A percentile compares a stretch with the other conserved stretches of the same genome.
phyloP scores from a whole-genome alignment of 2,329 filamentous ascomycete species.

The Sphaerulina musiva region DNA sequence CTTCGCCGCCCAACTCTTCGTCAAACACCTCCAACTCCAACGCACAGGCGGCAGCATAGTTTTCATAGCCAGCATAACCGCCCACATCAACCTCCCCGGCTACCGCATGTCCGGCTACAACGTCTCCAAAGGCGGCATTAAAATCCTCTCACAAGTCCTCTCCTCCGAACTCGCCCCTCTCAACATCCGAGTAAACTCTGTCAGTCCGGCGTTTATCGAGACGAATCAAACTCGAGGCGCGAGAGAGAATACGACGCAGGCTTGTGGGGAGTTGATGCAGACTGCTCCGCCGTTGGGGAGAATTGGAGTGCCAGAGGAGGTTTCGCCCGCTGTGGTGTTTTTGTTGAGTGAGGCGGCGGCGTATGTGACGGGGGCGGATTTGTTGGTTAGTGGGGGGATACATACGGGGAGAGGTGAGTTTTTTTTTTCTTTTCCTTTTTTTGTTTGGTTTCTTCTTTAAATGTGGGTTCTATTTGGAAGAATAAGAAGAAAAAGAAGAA shows the following conservation, averaged over 20 bases:
- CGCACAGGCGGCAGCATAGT: conserved; percentile 35
- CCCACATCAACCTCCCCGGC: conserved; percentile 30
- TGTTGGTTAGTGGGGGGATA: conserved; percentile 25
- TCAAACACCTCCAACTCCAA: conserved; percentile 31
- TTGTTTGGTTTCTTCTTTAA: no score
- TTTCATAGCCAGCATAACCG: conserved; percentile 34
- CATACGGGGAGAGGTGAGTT: conserved; percentile 23
- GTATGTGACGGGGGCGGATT: conserved; percentile 39
- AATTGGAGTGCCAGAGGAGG: conserved; percentile 24
- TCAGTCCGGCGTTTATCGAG: conserved; percentile 26
- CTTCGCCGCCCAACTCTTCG: conserved; percentile 32
- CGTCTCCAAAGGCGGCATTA: conserved; percentile 29
- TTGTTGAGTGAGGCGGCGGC: conserved; percentile 38
- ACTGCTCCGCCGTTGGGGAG: conserved; percentile 21
- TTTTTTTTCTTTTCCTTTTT: no score
- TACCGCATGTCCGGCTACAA: conserved; percentile 33
- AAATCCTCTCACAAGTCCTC: conserved; percentile 26
- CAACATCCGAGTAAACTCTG: conserved; percentile 27
- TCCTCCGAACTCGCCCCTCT: conserved; percentile 34
- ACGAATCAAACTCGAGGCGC: conserved; percentile 24
- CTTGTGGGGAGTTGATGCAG: conserved; percentile 22
- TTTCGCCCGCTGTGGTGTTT: conserved; percentile 36
- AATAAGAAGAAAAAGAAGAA: no score
- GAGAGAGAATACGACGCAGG: conserved; percentile 20
- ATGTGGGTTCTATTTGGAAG: no score